Base-by-base conservation (phyloP, 345 rosid species). In the Linum tenue region DNA sequence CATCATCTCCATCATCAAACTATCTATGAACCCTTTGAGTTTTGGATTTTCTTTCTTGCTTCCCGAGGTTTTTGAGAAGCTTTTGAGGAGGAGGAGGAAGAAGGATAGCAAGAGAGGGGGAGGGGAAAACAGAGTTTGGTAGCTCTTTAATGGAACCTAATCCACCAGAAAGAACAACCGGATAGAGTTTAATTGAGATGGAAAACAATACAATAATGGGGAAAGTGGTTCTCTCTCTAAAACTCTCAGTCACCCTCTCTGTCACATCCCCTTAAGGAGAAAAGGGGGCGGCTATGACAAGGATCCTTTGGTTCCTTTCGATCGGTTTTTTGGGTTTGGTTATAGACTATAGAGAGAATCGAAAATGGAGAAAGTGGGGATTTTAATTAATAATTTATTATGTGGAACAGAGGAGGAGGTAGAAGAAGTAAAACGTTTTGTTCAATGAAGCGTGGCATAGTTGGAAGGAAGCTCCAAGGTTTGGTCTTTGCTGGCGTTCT, bases 1-100 rank as follows among this genome's bases (percentile, higher is more conserved):
- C 69, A 69, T 67, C 69, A 56, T 78, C 66, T 36, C 64, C 41
- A 41, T 48, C 40, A 16, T 56, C 44, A 44, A 44, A 15, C 67
- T 37, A 66, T 14, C 42, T 4, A 11, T 2, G 59, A 7, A 37
- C 35, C 64, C 59, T 36, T 6, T 35, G 5, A 3, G 5, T 31
- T 36, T 10, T 17, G 39, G 36, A 61, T 15, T 22, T 22, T 22
- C 31, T 1, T 22, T 22, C 31, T 22, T 22, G 31, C 31, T 22
- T 22, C 31, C 31, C 31, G 31, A 22, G 31, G 31, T 22, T 22
- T 22, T 0, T 22, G 31, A 22, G 31, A 22, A 22, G 31, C 31
- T 22, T 22, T 22, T 22, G 31, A 22, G 31, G 31, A 22, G 31
- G 31, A 22, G 31, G 31, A 22, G 31, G 31, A 22, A 22, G n/a